These are phyloP conservation scores for Gaeumannomyces tritici DNA, from an alignment of 2,329 filamentous ascomycete species.

Conservation along the genomic window DNA sequence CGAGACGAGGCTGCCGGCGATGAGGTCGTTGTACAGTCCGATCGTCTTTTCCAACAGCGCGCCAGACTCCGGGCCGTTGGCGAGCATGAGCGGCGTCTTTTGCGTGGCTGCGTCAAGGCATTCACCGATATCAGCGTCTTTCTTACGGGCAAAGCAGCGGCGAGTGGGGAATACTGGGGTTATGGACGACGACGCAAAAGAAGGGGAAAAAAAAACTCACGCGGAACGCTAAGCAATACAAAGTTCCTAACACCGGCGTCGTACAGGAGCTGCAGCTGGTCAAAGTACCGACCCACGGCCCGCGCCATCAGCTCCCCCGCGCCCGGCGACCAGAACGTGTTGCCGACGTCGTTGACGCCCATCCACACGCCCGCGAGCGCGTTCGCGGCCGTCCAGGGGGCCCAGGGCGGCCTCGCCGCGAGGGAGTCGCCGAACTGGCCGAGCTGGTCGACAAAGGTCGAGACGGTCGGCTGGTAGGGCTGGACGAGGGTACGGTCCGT, in stretches of 20 bases:
- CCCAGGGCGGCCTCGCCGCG: constrained; percentile 18
- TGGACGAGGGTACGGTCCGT: constrained; percentile 37
- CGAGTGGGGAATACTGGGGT: too few relatives aligned
- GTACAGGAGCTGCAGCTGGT: constrained; percentile 36
- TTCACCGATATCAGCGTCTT: too few relatives aligned
- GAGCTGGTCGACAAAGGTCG: constrained; percentile 43
- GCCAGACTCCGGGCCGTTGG: constrained; percentile 9
- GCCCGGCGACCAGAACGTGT: constrained; percentile 25
- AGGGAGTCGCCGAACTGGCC: constrained; percentile 25
- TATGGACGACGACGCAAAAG: too few relatives aligned
- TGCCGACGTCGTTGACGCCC: constrained; percentile 45
- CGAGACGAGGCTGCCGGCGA: background rate
- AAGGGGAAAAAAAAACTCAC: background rate
- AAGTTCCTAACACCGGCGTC: constrained; percentile 46
- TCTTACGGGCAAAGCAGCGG: too few relatives aligned
- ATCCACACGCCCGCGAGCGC: constrained; percentile 41
- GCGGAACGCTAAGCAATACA: constrained; percentile 48
- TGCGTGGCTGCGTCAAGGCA: constrained; percentile 23
- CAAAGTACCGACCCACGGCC: constrained; percentile 33
- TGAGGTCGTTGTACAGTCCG: constrained; percentile 7
- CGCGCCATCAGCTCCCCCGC: constrained; percentile 28
- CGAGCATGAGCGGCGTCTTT: constrained; percentile 24
- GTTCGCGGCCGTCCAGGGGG: constrained; percentile 31
- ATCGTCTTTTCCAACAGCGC: background rate
- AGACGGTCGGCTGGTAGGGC: constrained; percentile 35